phyloP scores from a whole-genome alignment of 164 flowering plant genomes.

The Akebia trifoliata region DNA sequence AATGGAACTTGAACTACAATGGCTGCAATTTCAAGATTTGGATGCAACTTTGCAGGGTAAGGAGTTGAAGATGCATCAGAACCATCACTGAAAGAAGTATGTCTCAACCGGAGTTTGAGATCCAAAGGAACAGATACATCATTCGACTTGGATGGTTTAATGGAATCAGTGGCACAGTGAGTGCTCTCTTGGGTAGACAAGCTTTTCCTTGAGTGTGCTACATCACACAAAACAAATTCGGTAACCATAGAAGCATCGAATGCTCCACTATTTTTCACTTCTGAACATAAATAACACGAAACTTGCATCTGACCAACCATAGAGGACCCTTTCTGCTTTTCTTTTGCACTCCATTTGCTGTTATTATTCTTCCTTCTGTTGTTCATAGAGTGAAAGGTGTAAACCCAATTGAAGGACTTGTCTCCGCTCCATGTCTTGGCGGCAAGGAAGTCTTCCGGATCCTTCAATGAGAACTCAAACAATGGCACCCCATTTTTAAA shows the following conservation, averaged over 20 bases:
- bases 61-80: slow-evolving; percentile 23
- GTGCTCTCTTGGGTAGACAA: slow-evolving; percentile 22
- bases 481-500: slow-evolving; percentile 53
- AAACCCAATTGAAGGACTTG: slow-evolving; percentile 62
- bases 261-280: slow-evolving; percentile 35
- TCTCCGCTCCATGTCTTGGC: slow-evolving; percentile 68
- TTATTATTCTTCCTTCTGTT: slow-evolving; percentile 46
- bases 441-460: slow-evolving; percentile 51
- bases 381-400: slow-evolving; percentile 65
- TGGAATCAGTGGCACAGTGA: slow-evolving; percentile 18
- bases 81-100: slow-evolving; percentile 18
- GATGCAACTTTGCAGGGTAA: slow-evolving; percentile 46
- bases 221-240: slow-evolving; percentile 80
- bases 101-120: slow-evolving; percentile 20
- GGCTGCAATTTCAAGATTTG: slow-evolving; percentile 73
- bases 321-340: slow-evolving; percentile 38
- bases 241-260: slow-evolving; percentile 56
- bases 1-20: slow-evolving; percentile 61
- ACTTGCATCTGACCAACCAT: slow-evolving; percentile 89
- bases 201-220: slow-evolving; percentile 47
- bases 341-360: slow-evolving; percentile 42
- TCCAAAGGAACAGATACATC: slow-evolving; percentile 16
- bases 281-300: slow-evolving; percentile 59
- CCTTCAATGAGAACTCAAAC: slow-evolving; percentile 59
- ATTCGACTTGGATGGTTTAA: slow-evolving; percentile 17